phyloP scores from a whole-genome alignment of 352 stramenopile genomes.

The Phytophthora uliginosa region DNA sequence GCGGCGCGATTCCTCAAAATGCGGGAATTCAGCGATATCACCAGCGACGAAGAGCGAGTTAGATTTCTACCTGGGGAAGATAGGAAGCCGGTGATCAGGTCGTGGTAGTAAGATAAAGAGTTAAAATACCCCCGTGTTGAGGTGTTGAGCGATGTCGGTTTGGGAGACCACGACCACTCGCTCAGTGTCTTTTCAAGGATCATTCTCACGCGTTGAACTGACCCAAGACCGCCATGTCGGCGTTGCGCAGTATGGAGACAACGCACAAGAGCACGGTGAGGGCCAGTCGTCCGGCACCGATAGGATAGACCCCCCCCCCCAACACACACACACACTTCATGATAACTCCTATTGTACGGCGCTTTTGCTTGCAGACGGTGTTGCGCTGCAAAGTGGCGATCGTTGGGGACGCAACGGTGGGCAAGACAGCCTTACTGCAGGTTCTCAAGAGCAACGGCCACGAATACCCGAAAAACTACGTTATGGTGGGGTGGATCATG shows the following conservation, averaged over 20 bases:
- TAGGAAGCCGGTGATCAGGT: slow-evolving; percentile 16
- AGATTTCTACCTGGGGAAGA: slow-evolving; percentile 28
- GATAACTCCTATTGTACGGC: not conserved
- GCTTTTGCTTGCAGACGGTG: slow-evolving; percentile 65
- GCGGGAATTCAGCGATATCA: slow-evolving; percentile 40
- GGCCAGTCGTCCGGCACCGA: not conserved
- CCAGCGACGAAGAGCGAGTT: slow-evolving; percentile 25
- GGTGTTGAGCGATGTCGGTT: not conserved
- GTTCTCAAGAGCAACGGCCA: slow-evolving; percentile 93
- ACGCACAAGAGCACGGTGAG: slow-evolving; percentile 89
- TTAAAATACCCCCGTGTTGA: not conserved
- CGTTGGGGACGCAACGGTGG: slow-evolving; percentile 91
- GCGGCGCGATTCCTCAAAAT: slow-evolving; percentile 67
- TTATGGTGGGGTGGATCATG: slow-evolving; percentile 78
- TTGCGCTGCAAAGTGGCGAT: slow-evolving; percentile 93
- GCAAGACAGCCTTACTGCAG: slow-evolving; percentile 93
- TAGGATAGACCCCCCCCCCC: not conserved
- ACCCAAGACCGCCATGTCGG: slow-evolving; percentile 61
- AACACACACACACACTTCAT: not conserved
- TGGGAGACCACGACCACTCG: slow-evolving; percentile 15
- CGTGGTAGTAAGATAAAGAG: slow-evolving; percentile 24
- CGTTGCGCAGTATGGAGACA: slow-evolving; percentile 92
- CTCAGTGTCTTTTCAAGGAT: slow-evolving; percentile 31
- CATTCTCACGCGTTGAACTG: not conserved
- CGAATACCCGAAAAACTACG: slow-evolving; percentile 96